phyloP scores from a whole-genome alignment of 2,329 filamentous ascomycete genomes.

The Ophiocordyceps polyrhachis-furcata region DNA sequence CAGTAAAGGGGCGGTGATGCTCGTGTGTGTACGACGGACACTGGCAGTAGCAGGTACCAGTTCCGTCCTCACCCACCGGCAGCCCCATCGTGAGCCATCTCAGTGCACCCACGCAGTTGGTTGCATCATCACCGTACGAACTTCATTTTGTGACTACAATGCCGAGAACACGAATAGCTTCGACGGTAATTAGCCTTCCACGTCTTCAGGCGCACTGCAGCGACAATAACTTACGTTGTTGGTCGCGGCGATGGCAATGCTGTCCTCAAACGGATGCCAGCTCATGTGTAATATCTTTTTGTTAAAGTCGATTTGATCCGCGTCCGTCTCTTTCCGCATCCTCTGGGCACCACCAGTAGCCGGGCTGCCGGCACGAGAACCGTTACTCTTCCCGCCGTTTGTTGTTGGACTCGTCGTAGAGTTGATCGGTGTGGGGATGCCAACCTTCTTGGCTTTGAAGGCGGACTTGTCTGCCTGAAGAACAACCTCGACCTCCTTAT shows the following conservation, averaged over 20 bases:
- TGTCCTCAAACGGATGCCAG: slow-evolving; percentile 99
- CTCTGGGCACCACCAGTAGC: slow-evolving; percentile 59
- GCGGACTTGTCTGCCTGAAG: slow-evolving; percentile 96
- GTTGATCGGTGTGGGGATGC: slow-evolving; percentile 94
- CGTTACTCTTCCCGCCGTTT: slow-evolving; percentile 68
- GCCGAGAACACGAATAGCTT: slow-evolving; percentile 66
- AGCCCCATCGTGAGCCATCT: too few relatives aligned
- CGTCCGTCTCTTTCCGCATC: slow-evolving; percentile 98
- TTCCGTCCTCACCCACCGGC: too few relatives aligned
- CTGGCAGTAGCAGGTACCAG: too few relatives aligned
- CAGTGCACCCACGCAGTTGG: too few relatives aligned
- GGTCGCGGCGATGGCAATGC: slow-evolving; percentile 96
- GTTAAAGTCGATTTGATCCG: slow-evolving; percentile 99
- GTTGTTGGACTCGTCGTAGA: slow-evolving; percentile 52
- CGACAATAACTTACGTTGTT: slow-evolving; percentile 64
- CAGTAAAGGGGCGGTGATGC: too few relatives aligned
- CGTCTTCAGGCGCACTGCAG: not conserved
- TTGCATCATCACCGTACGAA: too few relatives aligned
- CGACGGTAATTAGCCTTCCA: not conserved
- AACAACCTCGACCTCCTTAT: slow-evolving; percentile 93
- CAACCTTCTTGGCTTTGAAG: slow-evolving; percentile 99
- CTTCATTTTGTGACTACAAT: slow-evolving; percentile 23
- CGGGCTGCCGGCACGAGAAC: slow-evolving; percentile 75
- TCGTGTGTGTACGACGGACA: too few relatives aligned
- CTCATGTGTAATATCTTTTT: slow-evolving; percentile 99